A percentile compares a stretch with the other conserved stretches of the same genome.
These are phyloP conservation scores for Iberis pinnata DNA, from an alignment of 345 rosid genomes.

Conservation along the genomic window DNA sequence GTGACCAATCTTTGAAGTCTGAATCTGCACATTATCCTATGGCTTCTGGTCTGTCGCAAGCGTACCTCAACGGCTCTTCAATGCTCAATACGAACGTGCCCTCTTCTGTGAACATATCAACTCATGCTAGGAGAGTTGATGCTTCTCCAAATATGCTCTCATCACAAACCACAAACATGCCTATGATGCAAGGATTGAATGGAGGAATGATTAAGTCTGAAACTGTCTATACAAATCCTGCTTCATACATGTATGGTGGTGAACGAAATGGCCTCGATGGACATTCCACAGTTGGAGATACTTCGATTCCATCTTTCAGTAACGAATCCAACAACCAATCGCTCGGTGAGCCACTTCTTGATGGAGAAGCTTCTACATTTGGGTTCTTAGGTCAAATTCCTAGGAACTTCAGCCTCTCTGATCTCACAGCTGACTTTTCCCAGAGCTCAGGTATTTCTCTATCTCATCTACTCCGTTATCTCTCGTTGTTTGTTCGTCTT, in stretches of 20 bases:
- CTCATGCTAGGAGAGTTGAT: constrained; percentile 60
- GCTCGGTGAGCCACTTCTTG: constrained; percentile 57
- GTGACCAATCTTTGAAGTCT: constrained; percentile 44
- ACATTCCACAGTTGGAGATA: constrained; percentile 58
- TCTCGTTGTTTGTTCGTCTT: neutral
- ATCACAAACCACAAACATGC: constrained; percentile 59
- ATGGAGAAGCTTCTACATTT: constrained; percentile 61
- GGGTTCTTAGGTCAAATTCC: constrained; percentile 80
- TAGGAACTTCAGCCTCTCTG: constrained; percentile 85
- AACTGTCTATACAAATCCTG: constrained; percentile 54
- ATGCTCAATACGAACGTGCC: constrained; percentile 50
- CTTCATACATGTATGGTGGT: constrained; percentile 63
- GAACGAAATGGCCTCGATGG: constrained; percentile 58
- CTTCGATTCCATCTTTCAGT: constrained; percentile 65
- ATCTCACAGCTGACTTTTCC: constrained; percentile 77
- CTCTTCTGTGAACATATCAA: constrained; percentile 59
- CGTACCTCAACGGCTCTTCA: constrained; percentile 66
- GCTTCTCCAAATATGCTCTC: constrained; percentile 51
- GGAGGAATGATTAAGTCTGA: constrained; percentile 81
- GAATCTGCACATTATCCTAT: constrained; percentile 55
- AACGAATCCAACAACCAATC: constrained; percentile 73
- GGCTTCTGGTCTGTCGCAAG: constrained; percentile 43
- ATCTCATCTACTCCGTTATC: constrained; percentile 2
- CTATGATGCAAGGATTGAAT: constrained; percentile 70
- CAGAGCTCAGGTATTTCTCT: constrained; percentile 76